phyloP scores from a whole-genome alignment of 1,284 basidiomycete species.

The Pseudozyma sp. region DNA sequence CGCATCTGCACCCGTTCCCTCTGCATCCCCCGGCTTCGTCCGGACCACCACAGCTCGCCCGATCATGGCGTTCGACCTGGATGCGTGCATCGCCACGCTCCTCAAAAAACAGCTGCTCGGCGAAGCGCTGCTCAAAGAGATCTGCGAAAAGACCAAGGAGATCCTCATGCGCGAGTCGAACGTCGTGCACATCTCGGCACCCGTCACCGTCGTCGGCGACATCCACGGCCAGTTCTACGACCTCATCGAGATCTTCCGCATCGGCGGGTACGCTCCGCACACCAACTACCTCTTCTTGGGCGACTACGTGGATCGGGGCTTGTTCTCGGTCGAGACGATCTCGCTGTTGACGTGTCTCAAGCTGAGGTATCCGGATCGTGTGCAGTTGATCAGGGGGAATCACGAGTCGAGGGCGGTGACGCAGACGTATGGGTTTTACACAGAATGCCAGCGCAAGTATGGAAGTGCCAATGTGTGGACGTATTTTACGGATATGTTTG shows the following conservation, averaged over 20 bases:
- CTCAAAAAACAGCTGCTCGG: slow-evolving; percentile 68
- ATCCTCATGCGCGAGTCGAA: slow-evolving; percentile 99
- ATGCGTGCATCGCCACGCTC: slow-evolving; percentile 67
- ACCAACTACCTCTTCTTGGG: slow-evolving; percentile 90
- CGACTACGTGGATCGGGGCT: slow-evolving; percentile 96
- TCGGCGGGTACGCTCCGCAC: slow-evolving; percentile 94
- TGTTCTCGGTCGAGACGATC: slow-evolving; percentile 98
- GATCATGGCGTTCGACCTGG: slow-evolving; percentile 65
- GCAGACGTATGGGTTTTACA: slow-evolving; percentile 98
- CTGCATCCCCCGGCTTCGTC: too few species aligned
- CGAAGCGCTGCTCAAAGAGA: slow-evolving; percentile 65
- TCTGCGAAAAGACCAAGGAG: slow-evolving; percentile 69
- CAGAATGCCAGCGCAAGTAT: slow-evolving; percentile 97
- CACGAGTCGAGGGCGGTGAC: slow-evolving; percentile 98
- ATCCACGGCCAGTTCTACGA: slow-evolving; percentile 99
- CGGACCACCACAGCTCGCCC: too few species aligned
- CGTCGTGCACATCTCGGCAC: slow-evolving; percentile 95
- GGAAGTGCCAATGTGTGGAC: slow-evolving; percentile 92
- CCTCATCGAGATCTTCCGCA: slow-evolving; percentile 97
- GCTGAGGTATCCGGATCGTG: slow-evolving; percentile 93
- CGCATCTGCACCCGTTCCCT: too few species aligned
- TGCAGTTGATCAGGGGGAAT: slow-evolving; percentile 96
- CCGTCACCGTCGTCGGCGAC: slow-evolving; percentile 99
- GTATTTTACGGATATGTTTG: slow-evolving; percentile 99
- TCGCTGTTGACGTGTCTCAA: slow-evolving; percentile 96